Evolutionary conservation across 257 asterid genomes (phyloP), one percentile per base, ranked within the genome.

Genomic region (Ilex aquifolium): DNA sequence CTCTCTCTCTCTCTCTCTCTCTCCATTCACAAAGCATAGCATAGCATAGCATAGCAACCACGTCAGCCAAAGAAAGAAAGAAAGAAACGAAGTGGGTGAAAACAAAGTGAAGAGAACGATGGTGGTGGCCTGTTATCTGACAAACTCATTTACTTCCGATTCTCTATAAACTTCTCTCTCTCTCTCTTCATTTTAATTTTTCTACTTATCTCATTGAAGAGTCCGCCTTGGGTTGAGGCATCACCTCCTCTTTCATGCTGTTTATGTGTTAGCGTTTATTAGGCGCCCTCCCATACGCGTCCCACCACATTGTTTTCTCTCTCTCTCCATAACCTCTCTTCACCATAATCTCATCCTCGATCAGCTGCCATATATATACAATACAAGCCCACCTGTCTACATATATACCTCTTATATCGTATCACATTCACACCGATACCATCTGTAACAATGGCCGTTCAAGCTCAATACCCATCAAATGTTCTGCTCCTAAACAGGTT

Each of bases 401-500:
- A 4, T 36, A 8, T 36, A 8, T 21, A 36, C 42, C 42, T 36
- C 42, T 36, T 21, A 21, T 21, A 21, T 21, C 27, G 27, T 21
- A 21, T 21, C 27, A 21, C 27, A 21, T 21, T 21, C 27, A 21
- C 27, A 21, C 27, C 27, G 27, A 21, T 21, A 21, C 42, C 8
- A 36, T 8, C 5, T 36, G 8, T 36, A 36, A 36, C 42, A 36
- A 36, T 36, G 42, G 82, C 82, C 13, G 80, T 80, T 68, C 85
- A 80, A 76, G 85, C 82, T 74, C 85, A 71, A 60, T 73, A 80
- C 55, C 72, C 82, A 7, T 80, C 85, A 30, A 76, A 76, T 56
- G 70, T 71, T 68, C 77, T 73, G 16, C 66, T 79, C 13, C 66
- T 74, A 2, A 75, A 72, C 78, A 36, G 42, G 42, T 36, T 36